Evolutionary conservation across 179 eudicot genomes (phyloP).

Genomic region (Silene noctiflora): DNA sequence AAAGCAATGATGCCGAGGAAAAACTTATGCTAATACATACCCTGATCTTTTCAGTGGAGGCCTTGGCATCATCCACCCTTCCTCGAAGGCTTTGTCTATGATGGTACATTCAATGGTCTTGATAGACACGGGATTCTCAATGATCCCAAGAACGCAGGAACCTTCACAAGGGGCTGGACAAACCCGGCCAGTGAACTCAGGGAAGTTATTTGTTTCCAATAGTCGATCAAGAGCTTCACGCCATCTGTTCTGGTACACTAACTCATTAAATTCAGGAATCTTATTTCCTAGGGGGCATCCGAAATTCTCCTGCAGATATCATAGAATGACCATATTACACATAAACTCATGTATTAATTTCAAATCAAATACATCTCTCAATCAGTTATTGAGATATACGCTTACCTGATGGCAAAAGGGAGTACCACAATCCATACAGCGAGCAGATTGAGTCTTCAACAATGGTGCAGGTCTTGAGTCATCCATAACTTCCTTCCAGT

Average conservation of each 20-base stretch:
- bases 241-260: constrained; percentile 96
- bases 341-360: not conserved
- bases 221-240: constrained; percentile 95
- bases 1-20: constrained; percentile 12
- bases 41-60: constrained; percentile 88
- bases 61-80: constrained; percentile 99
- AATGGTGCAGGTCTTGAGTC: constrained; percentile 69
- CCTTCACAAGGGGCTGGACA: constrained; percentile 99
- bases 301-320: constrained; percentile 63
- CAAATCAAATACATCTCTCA: not conserved
- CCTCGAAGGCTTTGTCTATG: constrained; percentile 95
- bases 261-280: constrained; percentile 94
- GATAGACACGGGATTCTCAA: constrained; percentile 95
- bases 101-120: constrained; percentile 92
- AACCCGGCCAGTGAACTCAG: constrained; percentile 97
- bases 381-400: not conserved
- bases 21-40: constrained; percentile 52
- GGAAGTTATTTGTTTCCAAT: constrained; percentile 94
- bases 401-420: constrained; percentile 98
- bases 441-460: constrained; percentile 90
- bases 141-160: constrained; percentile 99
- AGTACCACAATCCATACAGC: constrained; percentile 99
- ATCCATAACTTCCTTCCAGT: constrained; percentile 92
- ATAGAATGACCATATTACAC: not conserved
- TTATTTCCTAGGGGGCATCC: constrained; percentile 99